These are phyloP conservation scores for Mycena maculata DNA, from an alignment of 768 basidiomycete genomes.

Conservation along the genomic window DNA sequence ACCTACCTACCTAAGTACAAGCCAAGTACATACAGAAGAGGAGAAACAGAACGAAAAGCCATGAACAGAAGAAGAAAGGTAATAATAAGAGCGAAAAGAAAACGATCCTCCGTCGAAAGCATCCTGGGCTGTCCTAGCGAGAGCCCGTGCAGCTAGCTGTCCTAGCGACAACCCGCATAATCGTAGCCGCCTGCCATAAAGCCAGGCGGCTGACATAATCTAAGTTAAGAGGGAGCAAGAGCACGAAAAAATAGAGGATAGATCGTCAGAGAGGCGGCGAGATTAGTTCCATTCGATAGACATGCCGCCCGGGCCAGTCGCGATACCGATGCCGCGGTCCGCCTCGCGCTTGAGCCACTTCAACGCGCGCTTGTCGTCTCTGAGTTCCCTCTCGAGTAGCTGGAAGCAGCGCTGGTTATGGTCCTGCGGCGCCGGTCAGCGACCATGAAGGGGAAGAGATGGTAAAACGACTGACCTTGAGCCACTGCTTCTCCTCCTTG, in stretches of 20 bases:
- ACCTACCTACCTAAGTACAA: conserved; percentile 3
- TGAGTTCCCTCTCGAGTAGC: conserved; percentile 71
- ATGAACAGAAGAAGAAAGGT: conserved; percentile 26
- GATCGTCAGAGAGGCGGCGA: too few species aligned
- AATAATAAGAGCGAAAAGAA: conserved; percentile 29
- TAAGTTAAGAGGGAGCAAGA: neutral
- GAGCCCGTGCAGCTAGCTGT: neutral
- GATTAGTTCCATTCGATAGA: conserved; percentile 81
- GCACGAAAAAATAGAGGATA: too few species aligned
- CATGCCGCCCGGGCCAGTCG: conserved; percentile 75
- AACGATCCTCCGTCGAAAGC: neutral
- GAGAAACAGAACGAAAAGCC: neutral
- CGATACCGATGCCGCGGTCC: conserved; percentile 80
- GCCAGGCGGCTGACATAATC: neutral
- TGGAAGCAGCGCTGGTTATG: conserved; percentile 84
- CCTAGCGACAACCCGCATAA: too few species aligned
- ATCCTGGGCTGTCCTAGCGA: conserved; percentile 19
- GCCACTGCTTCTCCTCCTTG: conserved; percentile 88
- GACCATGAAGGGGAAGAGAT: conserved; percentile 12
- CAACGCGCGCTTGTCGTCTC: conserved; percentile 82
- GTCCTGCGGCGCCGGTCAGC: conserved; percentile 56
- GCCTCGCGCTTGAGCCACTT: conserved; percentile 85
- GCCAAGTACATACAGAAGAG: conserved; percentile 7
- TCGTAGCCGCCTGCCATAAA: too few species aligned
- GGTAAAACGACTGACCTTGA: conserved; percentile 65